Conservation (phyloP, 2,329 filamentous ascomycete species). For the Cytospora mali region DNA sequence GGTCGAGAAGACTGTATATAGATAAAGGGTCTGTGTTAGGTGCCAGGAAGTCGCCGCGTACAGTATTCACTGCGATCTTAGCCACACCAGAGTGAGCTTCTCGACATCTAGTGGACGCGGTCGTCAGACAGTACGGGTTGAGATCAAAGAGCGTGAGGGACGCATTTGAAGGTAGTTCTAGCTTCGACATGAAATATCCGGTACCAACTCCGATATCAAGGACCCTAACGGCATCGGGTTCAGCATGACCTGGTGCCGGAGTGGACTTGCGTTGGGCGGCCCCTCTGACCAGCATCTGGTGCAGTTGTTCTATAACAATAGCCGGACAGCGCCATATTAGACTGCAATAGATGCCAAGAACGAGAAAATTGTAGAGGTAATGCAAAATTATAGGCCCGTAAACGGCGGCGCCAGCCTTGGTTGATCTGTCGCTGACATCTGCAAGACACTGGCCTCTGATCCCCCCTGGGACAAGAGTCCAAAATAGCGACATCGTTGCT, state of each 20-base stretch:
- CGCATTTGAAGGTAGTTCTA: background rate
- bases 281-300: background rate
- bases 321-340: slow-evolving; percentile 2
- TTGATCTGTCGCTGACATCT: background rate
- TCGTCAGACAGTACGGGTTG: background rate
- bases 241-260: no score
- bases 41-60: slow-evolving; percentile 2
- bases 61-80: background rate
- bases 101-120: slow-evolving; percentile 7
- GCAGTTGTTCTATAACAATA: background rate
- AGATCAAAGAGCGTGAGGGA: slow-evolving; percentile 1
- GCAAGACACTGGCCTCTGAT: background rate
- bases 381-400: background rate
- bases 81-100: background rate
- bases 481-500: background rate
- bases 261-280: slow-evolving; percentile 1
- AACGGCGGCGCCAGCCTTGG: background rate
- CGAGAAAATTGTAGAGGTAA: background rate
- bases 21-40: background rate
- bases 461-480: background rate
- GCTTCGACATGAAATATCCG: background rate
- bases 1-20: background rate
- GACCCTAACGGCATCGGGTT: no score
- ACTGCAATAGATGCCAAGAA: slow-evolving; percentile 1
- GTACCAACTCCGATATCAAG: slow-evolving; percentile 4